Evolutionary conservation across 78 protist genomes (phyloP), one percentile per base, ranked within the genome.

Genomic region (Guillardia theta): DNA sequence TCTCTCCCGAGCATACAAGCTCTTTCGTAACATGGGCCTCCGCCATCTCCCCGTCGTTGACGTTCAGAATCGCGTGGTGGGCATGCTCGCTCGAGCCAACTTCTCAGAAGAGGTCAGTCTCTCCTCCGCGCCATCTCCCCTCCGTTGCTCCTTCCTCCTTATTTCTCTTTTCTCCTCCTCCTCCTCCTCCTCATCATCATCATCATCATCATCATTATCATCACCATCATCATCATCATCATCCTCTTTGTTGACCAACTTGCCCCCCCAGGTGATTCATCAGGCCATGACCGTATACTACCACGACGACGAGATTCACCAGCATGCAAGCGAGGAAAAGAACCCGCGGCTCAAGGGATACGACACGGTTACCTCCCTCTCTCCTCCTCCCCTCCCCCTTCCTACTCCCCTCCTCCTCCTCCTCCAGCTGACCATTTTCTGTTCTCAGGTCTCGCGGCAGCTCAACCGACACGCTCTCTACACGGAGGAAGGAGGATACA

Each of bases 81-180:
- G 90, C 24, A 78, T 78, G 90, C 50, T 78, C 53, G 90, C 90
- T 3, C 90, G 90, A 30, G 90, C n/a, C 45, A 70, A 70, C 83
- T 70, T 22, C 83, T 58, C 70, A 8, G 39, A 58, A 24, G 70
- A 58, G 70, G 70, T 58, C 30, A 19, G 30, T 10, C 15, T 15
- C 15, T 15, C 58, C 30, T 50, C 58, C 30, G 10, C 58, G 10
- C 58, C 58, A 10, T 15, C 58, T 10, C 58, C 58, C 58, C 30
- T 15, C 30, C 58, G 30, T 15, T 15, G 58, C 58, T 15, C 15
- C 15, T 50, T 15, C 58, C 58, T 10, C 58, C 58, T 19, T 50
- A 10, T 10, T 19, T 50, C 30, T 10, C 58, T 50, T 15, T 10
- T 10, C 15, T 10, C 58, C 15, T 15, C 30, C 30, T 50, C 30